Base-by-base conservation (phyloP, 306 rosid species). In the Castanospermum australe region DNA sequence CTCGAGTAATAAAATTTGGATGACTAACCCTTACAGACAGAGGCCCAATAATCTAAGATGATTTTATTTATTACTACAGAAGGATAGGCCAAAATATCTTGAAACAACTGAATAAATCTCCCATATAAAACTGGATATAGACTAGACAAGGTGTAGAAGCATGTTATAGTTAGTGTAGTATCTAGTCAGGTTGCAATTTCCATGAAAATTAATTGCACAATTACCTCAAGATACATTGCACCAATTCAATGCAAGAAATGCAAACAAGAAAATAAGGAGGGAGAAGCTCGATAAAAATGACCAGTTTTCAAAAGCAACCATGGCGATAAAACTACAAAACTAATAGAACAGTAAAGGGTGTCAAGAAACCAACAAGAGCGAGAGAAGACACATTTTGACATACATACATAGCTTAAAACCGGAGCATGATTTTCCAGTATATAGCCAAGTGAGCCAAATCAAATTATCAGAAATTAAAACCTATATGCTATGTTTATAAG, bases 341-440 rank as follows among this genome's bases (percentile, higher is more conserved):
- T 32, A 51, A 80, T 70, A 48, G 21, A 81, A 76, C 70, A 79
- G 80, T 80, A 35, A 59, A 4, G 20, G 8, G 42, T 42, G 45
- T 45, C 14, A 14, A 21, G 18, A 21, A 59, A 73, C 39, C 8
- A 57, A 56, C 15, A 41, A 21, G 6, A 24, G 52, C 38, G 18
- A 28, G 67, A 66, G 11, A 45, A 28, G 0, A 63, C 59, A 42
- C 71, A 70, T 48, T 32, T 47, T 15, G 65, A 21, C 47, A n/a
- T n/a, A n/a, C n/a, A 51, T 3, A 17, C 33, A 41, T 9, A 30
- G 51, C 51, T 71, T 12, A 71, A 18, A 20, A 18, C 41, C 52
- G 38, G 14, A 73, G 17, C 15, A 38, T 7, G 3, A 39, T 9
- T 71, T 30, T 6, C 21, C 9, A 0, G 42, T 24, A 22, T 36